Percentiles rank a stretch among this genome's conserved stretches.
Evolutionary conservation across 257 asterid species (phyloP).

Genomic region (Solanum sitiens): DNA sequence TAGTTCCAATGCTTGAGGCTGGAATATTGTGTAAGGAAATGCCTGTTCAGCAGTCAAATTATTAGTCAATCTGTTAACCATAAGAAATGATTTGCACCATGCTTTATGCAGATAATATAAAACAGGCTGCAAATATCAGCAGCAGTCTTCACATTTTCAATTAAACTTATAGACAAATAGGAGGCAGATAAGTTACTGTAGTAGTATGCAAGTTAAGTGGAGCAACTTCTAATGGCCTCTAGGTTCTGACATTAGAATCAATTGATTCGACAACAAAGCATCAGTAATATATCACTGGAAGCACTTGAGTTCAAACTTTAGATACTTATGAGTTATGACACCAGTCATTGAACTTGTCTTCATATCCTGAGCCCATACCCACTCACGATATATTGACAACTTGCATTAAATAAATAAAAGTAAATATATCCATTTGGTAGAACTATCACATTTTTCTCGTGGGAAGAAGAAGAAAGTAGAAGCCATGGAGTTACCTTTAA

Average conservation of each 20-base stretch:
- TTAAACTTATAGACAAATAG: background rate
- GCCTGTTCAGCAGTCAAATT: conserved; percentile 35
- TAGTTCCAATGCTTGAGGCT: conserved; percentile 89
- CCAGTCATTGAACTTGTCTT: background rate
- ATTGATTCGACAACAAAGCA: background rate
- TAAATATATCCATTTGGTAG: background rate
- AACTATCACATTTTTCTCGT: background rate
- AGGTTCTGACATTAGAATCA: background rate
- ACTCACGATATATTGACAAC: background rate
- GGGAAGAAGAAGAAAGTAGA: background rate
- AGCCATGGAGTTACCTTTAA: conserved; percentile 37
- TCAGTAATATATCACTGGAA: background rate
- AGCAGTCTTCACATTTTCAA: background rate
- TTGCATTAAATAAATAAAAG: background rate
- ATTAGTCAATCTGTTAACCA: background rate
- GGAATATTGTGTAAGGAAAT: conserved; percentile 64
- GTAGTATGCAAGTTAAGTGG: background rate
- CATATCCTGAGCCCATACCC: background rate
- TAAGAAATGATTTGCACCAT: background rate
- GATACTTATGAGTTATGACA: background rate
- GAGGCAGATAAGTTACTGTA: background rate
- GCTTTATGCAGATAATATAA: background rate
- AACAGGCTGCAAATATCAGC: background rate
- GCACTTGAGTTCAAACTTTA: background rate
- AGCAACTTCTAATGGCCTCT: background rate